Percentiles rank a stretch among this genome's conserved stretches.
Evolutionary conservation across 1,284 basidiomycete genomes (phyloP).

Genomic region (Phylloporus sp.): DNA sequence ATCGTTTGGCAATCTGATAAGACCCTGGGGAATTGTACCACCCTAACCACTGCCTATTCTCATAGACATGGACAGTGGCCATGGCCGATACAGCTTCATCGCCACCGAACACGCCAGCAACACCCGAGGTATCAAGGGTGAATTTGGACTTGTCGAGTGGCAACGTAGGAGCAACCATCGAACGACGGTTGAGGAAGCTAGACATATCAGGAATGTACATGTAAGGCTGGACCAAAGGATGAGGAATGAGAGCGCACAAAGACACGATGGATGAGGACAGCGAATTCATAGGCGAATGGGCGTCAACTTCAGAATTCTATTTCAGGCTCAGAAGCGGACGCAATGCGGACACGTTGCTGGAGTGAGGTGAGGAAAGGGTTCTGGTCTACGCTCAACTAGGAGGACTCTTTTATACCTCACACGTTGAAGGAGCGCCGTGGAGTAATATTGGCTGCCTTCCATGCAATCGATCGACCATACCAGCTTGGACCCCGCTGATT

Average conservation of each 20-base stretch:
- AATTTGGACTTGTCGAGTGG: conserved; percentile 31
- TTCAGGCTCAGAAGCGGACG: conserved; percentile 1
- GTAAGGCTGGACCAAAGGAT: conserved; percentile 10
- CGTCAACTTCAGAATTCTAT: too few species aligned
- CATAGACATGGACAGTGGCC: conserved; percentile 43
- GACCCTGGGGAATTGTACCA: conserved; percentile 49
- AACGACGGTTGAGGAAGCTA: conserved; percentile 26
- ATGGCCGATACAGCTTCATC: conserved; percentile 46
- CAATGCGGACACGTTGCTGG: not conserved
- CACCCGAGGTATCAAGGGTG: conserved; percentile 39
- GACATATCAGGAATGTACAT: conserved; percentile 33
- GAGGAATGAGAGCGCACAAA: conserved; percentile 7
- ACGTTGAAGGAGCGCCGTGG: too few species aligned
- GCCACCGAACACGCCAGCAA: conserved; percentile 42
- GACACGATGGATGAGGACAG: conserved; percentile 10
- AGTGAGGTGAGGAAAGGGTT: not conserved
- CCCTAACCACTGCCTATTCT: conserved; percentile 39
- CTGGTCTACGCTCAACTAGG: not conserved
- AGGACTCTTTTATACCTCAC: not conserved
- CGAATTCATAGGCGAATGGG: too few species aligned
- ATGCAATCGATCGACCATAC: too few species aligned
- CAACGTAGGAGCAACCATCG: conserved; percentile 15
- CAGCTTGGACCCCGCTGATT: too few species aligned
- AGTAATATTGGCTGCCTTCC: too few species aligned
- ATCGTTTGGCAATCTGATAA: conserved; percentile 43